These are phyloP conservation scores for Xylaria digitata DNA, from an alignment of 2,329 filamentous ascomycete genomes.

Conservation along the genomic window DNA sequence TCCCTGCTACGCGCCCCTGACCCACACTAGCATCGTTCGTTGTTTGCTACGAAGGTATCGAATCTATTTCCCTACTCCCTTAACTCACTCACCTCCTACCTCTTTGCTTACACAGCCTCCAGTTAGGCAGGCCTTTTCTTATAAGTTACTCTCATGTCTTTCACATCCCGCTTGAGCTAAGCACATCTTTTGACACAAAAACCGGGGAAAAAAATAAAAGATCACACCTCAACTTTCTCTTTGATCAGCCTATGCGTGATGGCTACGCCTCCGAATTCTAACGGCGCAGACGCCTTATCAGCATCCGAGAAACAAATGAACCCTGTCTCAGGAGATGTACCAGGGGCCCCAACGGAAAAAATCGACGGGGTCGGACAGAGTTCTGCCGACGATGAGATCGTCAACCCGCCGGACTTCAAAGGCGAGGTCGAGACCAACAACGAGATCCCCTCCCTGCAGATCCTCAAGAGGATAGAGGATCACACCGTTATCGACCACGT, in stretches of 20 bases:
- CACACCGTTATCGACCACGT: slow-evolving; percentile 70
- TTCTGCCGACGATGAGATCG: not conserved
- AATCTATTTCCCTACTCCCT: not conserved
- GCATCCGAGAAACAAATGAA: not conserved
- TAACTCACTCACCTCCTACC: not conserved
- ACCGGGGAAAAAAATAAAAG: not conserved
- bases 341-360: not conserved
- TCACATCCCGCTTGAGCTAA: not conserved
- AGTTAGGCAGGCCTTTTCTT: too few relatives aligned
- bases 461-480: slow-evolving; percentile 63
- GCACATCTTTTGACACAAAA: too few relatives aligned
- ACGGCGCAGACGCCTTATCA: not conserved
- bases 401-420: slow-evolving; percentile 60
- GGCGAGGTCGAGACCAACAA: slow-evolving; percentile 67
- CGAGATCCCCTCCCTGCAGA: slow-evolving; percentile 62
- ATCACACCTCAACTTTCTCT: not conserved
- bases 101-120: too few relatives aligned
- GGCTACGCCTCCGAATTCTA: not conserved
- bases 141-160: not conserved
- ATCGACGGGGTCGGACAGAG: not conserved
- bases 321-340: not conserved
- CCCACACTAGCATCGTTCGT: slow-evolving; percentile 9
- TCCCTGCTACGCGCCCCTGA: slow-evolving; percentile 9
- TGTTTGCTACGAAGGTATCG: slow-evolving; percentile 9
- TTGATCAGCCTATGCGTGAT: not conserved